Conservation (phyloP, 2,329 filamentous ascomycete species). For the Juglanconis sp. region DNA sequence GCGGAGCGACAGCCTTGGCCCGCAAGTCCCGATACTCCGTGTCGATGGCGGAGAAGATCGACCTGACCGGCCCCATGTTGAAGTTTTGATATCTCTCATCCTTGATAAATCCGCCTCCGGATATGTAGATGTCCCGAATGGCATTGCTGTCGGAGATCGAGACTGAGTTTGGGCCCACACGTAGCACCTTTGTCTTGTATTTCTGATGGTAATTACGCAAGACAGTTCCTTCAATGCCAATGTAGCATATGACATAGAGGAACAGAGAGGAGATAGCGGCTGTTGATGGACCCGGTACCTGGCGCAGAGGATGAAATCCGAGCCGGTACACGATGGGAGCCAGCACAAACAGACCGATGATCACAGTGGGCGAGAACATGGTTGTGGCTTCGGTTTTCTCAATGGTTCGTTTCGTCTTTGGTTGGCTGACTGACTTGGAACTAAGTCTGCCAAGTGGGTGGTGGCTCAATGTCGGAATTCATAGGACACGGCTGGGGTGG, state of each 20-base stretch:
- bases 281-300: conserved; percentile 8
- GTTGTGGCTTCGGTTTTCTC: too few relatives aligned
- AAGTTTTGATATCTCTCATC: conserved; percentile 52
- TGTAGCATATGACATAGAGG: conserved; percentile 21
- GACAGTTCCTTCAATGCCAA: conserved; percentile 21
- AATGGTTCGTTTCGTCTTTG: too few relatives aligned
- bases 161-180: conserved; percentile 35
- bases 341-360: too few relatives aligned
- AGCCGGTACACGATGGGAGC: not conserved
- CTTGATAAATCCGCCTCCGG: conserved; percentile 52
- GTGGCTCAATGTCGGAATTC: too few relatives aligned
- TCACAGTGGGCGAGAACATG: too few relatives aligned
- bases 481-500: too few relatives aligned
- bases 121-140: conserved; percentile 47
- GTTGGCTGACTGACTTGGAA: too few relatives aligned
- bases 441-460: too few relatives aligned
- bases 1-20: conserved; percentile 45
- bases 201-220: conserved; percentile 13
- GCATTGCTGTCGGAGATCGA: conserved; percentile 43
- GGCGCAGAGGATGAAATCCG: conserved; percentile 18
- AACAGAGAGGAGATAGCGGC: conserved; percentile 12
- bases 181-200: conserved; percentile 24
- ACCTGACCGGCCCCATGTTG: conserved; percentile 51
- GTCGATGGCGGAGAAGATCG: conserved; percentile 49
- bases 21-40: conserved; percentile 38